Evolutionary conservation across 2,329 filamentous ascomycete species (phyloP).

Genomic region (Xylariomycetidae sp.): DNA sequence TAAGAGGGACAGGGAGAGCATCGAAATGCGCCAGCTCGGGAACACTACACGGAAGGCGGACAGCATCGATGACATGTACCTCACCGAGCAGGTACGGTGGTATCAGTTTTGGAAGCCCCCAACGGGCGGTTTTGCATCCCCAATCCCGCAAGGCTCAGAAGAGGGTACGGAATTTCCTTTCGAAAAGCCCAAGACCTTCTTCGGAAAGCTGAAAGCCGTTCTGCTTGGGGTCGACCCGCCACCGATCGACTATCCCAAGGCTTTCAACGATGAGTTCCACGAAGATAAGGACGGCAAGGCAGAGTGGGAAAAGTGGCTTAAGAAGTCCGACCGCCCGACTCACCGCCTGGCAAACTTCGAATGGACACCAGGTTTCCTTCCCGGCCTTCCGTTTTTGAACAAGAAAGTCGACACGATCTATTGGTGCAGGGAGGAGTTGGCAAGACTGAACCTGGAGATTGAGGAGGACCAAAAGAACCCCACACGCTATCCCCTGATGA

Average conservation of each 20-base stretch:
- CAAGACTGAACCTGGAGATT: conserved; percentile 84
- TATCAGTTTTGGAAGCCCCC: conserved; percentile 63
- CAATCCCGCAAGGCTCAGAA: conserved; percentile 53
- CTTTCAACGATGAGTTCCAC: conserved; percentile 54
- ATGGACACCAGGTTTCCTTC: conserved; percentile 61
- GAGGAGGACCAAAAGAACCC: conserved; percentile 81
- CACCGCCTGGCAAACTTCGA: conserved; percentile 64
- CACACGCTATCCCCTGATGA: conserved; percentile 86
- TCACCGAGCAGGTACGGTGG: conserved; percentile 41
- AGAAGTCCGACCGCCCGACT: conserved; percentile 75
- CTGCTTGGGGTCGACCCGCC: conserved; percentile 46
- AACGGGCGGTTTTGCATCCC: conserved; percentile 53
- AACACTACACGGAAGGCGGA: conserved; percentile 49
- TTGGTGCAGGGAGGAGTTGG: conserved; percentile 79
- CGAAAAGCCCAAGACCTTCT: conserved; percentile 41
- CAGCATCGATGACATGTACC: conserved; percentile 44
- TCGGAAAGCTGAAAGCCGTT: conserved; percentile 42
- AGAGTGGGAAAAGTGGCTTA: conserved; percentile 77
- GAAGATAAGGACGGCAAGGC: conserved; percentile 56
- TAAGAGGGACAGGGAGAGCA: conserved; percentile 27
- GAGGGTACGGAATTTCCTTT: conserved; percentile 39
- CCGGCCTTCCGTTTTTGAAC: conserved; percentile 69
- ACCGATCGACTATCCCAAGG: conserved; percentile 51
- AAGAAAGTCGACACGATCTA: conserved; percentile 95
- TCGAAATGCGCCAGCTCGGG: conserved; percentile 27